Percentiles rank a stretch among this genome's conserved stretches.
These are phyloP conservation scores for Artemisia annua DNA, from an alignment of 129 eudicot genomes.

Conservation along the genomic window DNA sequence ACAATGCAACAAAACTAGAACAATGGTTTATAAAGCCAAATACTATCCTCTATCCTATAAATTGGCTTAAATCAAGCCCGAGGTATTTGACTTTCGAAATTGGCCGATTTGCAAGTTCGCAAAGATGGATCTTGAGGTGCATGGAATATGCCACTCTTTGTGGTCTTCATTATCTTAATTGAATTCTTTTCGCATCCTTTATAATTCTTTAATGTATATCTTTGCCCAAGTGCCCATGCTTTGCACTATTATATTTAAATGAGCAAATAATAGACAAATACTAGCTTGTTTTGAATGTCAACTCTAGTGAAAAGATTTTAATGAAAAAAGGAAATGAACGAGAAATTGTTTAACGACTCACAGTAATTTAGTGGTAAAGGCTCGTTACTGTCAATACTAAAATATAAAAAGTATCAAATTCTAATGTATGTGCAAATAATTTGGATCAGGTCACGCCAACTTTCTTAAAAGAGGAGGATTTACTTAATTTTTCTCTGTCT, in stretches of 20 bases:
- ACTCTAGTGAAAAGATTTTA: not conserved
- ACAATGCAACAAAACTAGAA: too few relatives aligned
- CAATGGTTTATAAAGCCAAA: too few relatives aligned
- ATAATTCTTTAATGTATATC: constrained; percentile 17
- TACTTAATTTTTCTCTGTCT: too few relatives aligned
- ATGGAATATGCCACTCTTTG: constrained; percentile 27
- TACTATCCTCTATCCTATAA: too few relatives aligned
- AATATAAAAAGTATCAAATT: too few relatives aligned
- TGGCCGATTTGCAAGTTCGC: constrained; percentile 15
- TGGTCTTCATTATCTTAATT: constrained; percentile 29
- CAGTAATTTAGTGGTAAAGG: too few relatives aligned
- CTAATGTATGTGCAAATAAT: too few relatives aligned
- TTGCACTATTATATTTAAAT: constrained; percentile 2
- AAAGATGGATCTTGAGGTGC: constrained; percentile 14
- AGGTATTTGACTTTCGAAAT: constrained; percentile 11
- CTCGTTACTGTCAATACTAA: too few relatives aligned
- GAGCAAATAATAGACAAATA: not conserved
- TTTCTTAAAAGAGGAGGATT: too few relatives aligned
- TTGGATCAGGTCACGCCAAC: too few relatives aligned
- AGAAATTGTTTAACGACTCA: too few relatives aligned
- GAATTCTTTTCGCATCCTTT: not conserved
- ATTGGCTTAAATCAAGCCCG: not conserved
- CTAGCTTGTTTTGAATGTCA: not conserved
- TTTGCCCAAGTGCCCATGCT: constrained; percentile 8
- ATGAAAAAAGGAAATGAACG: too few relatives aligned